Base-by-base conservation (phyloP, 2,329 filamentous ascomycete genomes). In the Microdochium nivale region DNA sequence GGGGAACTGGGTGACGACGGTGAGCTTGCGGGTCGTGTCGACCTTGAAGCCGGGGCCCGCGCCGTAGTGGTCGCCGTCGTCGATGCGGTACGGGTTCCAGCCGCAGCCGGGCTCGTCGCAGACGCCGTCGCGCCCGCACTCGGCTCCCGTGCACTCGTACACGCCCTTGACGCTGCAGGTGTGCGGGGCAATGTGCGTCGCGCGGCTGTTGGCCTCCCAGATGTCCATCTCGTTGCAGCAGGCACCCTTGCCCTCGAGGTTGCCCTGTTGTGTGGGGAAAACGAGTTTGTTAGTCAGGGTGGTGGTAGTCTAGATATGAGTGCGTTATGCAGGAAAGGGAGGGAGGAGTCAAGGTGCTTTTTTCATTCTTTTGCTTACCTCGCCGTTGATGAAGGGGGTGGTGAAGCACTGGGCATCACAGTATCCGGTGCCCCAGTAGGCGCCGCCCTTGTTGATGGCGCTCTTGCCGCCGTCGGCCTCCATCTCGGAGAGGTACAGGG, bases 401-500 rank as follows among this genome's bases (percentile, higher is more conserved):
- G 60, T 60, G 47, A 62, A 65, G 57, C 66, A 69, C 51, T 70
- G 67, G 1, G 67, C 67, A 50, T 70, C 67, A 33, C 67, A 70
- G 58, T 70, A 70, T 7, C 67, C 67, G 1, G 67, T 67, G 25
- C 67, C 67, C 59, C 66, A 67, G n/a, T 61, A 57, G 21, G 66
- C 65, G 47, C 67, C 67, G 7, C 66, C 66, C 9, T 62, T 53
- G 58, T 70, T 70, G 55, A 64, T 67, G 55, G 73, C 73, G 57
- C 70, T 66, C 60, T 73, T 55, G 44, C 80, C 80, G 59, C 80
- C 80, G 55, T 82, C 77, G 3, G 71, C 69, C 37, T 78, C 71
- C 80, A 84, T 84, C 64, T 77, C 69, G 43, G 77, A 73, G 51
- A 83, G 77, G 68, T 83, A 83, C n/a, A 83, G 66, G 25, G 80